These are phyloP conservation scores for Salvia sclarea DNA, from an alignment of 305 asterid genomes.

Conservation along the genomic window DNA sequence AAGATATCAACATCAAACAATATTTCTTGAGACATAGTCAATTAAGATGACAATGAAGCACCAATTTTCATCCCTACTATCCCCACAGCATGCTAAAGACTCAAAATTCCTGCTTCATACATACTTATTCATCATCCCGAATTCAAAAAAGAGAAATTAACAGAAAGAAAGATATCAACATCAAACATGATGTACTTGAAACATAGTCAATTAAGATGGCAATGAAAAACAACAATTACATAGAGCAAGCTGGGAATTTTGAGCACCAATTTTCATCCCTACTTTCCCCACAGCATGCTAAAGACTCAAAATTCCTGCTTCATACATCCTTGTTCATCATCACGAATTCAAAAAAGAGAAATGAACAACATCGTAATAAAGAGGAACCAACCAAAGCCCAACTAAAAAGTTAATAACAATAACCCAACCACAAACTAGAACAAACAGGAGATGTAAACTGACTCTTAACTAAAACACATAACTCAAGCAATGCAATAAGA, in stretches of 20 bases:
- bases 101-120: conserved; percentile 37
- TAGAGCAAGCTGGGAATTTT: conserved; percentile 24
- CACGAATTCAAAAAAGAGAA: conserved; percentile 36
- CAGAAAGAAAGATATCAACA: conserved; percentile 31
- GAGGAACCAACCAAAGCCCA: conserved; percentile 16
- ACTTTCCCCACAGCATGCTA: conserved; percentile 38
- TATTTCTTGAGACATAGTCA: conserved; percentile 22
- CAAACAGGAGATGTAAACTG: conserved; percentile 22
- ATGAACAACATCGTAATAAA: conserved; percentile 42
- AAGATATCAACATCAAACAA: conserved; percentile 2
- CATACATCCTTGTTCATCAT: conserved; percentile 46
- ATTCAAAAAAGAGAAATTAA: conserved; percentile 44
- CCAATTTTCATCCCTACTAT: conserved; percentile 36
- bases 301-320: conserved; percentile 34
- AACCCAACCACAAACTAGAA: conserved; percentile 39
- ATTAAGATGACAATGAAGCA: conserved; percentile 30
- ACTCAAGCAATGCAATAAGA: conserved; percentile 73
- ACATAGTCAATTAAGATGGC: conserved; percentile 27
- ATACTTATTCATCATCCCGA: conserved; percentile 39
- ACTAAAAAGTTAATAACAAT: conserved; percentile 19
- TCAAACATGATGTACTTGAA: conserved; percentile 16
- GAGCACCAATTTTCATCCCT: conserved; percentile 38
- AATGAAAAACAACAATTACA: conserved; percentile 32
- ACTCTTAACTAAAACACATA: neutral
- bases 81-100: conserved; percentile 40